These are phyloP conservation scores for Sporisorium iseilematis-ciliati DNA, from an alignment of 1,284 basidiomycete genomes.

Conservation along the genomic window DNA sequence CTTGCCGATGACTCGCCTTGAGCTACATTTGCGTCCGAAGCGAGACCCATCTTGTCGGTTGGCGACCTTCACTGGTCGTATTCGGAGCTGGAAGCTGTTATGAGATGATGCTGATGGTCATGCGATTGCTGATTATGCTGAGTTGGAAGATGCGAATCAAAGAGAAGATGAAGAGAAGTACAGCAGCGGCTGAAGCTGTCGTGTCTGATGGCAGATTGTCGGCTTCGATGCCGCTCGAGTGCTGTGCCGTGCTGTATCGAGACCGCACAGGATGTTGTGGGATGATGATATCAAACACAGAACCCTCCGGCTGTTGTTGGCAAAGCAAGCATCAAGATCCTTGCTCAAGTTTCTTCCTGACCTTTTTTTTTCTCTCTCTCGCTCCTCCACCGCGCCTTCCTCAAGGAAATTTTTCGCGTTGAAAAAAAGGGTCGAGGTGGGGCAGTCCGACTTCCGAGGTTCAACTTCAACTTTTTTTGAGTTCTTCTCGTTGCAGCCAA, in stretches of 20 bases:
- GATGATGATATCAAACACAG: background rate
- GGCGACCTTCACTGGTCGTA: background rate
- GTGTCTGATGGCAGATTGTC: background rate
- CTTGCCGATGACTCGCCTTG: background rate
- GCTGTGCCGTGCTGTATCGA: background rate
- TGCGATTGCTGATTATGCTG: slow-evolving; percentile 2
- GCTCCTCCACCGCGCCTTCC: slow-evolving; percentile 23
- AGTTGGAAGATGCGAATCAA: background rate
- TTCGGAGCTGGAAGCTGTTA: background rate
- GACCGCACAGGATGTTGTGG: background rate
- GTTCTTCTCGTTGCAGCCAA: slow-evolving; percentile 7
- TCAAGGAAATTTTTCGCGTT: slow-evolving; percentile 22
- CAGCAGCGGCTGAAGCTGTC: background rate
- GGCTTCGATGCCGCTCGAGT: background rate
- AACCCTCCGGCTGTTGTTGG: background rate
- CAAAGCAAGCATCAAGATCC: background rate
- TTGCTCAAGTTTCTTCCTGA: slow-evolving; percentile 24
- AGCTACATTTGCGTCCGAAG: background rate
- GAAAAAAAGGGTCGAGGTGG: slow-evolving; percentile 13
- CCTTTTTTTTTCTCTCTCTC: slow-evolving; percentile 9
- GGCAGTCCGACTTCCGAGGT: slow-evolving; percentile 39
- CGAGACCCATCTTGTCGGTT: slow-evolving; percentile 21
- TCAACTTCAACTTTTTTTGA: slow-evolving; percentile 18
- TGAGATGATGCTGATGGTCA: background rate
- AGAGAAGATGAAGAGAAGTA: background rate